phyloP scores from a whole-genome alignment of 2,329 filamentous ascomycete genomes.

The Phaeoacremonium minimum region DNA sequence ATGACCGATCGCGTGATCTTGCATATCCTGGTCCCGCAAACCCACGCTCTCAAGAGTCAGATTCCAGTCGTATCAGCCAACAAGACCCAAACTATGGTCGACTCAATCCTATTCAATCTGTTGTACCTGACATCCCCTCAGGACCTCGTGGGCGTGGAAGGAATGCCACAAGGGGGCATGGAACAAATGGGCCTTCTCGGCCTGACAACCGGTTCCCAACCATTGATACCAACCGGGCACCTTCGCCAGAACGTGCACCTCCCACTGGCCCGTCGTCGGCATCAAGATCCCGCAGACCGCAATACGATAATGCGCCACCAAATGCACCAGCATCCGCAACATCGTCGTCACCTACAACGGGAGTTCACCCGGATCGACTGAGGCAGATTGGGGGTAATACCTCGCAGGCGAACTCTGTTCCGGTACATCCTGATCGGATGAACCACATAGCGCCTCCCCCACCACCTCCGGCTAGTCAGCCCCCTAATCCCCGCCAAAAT shows the following conservation, averaged over 20 bases:
- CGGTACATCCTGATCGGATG: slow-evolving; percentile 47
- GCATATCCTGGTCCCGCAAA: slow-evolving; percentile 30
- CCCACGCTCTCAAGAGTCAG: slow-evolving; percentile 38
- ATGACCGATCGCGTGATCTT: slow-evolving; percentile 36
- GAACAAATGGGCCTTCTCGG: slow-evolving; percentile 31
- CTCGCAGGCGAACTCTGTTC: slow-evolving; percentile 16
- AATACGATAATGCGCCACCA: no score
- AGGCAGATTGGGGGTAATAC: slow-evolving; percentile 25
- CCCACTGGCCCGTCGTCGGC: slow-evolving; percentile 50
- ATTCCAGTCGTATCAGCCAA: slow-evolving; percentile 45
- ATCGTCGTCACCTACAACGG: slow-evolving; percentile 14
- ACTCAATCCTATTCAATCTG: slow-evolving; percentile 46
- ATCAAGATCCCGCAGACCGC: slow-evolving; percentile 36
- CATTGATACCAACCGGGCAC: slow-evolving; percentile 33
- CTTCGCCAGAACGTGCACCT: slow-evolving; percentile 45
- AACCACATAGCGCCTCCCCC: slow-evolving; percentile 35
- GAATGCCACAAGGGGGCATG: slow-evolving; percentile 20
- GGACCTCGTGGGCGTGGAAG: slow-evolving; percentile 45
- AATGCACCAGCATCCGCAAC: slow-evolving; percentile 31
- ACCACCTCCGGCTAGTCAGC: slow-evolving; percentile 21
- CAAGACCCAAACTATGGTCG: slow-evolving; percentile 62
- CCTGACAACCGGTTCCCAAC: slow-evolving; percentile 36
- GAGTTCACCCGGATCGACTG: slow-evolving; percentile 36
- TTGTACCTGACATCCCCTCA: slow-evolving; percentile 41
- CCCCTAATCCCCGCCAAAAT: slow-evolving; percentile 11